Percentiles rank a stretch among this genome's conserved stretches.
These are phyloP conservation scores for Penicillium brasilianum DNA, from an alignment of 2,329 filamentous ascomycete species.

Conservation along the genomic window DNA sequence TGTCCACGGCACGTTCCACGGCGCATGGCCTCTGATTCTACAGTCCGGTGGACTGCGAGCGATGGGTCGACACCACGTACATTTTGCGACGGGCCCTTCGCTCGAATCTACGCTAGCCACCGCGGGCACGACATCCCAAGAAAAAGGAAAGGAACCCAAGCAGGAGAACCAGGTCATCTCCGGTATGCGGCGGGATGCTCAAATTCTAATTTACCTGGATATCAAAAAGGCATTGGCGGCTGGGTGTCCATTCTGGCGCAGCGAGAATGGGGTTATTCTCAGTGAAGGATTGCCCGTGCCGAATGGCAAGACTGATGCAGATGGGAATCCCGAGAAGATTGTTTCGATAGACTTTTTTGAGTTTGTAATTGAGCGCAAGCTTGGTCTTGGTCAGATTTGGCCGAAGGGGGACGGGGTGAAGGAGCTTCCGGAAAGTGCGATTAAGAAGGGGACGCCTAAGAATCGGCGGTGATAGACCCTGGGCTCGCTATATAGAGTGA, in stretches of 20 bases:
- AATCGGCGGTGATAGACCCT: constrained; percentile 6
- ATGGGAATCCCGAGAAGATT: constrained; percentile 58
- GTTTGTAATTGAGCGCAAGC: constrained; percentile 73
- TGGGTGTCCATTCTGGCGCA: constrained; percentile 74
- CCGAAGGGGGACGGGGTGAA: constrained; percentile 58
- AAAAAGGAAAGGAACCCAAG: constrained; percentile 13
- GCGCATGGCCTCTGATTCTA: constrained; percentile 76
- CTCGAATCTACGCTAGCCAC: constrained; percentile 41
- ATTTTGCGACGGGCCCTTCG: constrained; percentile 80
- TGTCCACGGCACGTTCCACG: constrained; percentile 88
- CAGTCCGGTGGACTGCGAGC: constrained; percentile 75
- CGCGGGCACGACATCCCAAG: constrained; percentile 24
- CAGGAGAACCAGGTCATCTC: constrained; percentile 63
- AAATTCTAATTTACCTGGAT: constrained; percentile 79
- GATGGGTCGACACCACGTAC: constrained; percentile 87
- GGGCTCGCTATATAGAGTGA: constrained; percentile 32
- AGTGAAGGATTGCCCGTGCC: constrained; percentile 52
- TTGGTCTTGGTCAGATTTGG: constrained; percentile 73
- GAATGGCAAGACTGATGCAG: constrained; percentile 49
- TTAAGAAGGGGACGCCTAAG: constrained; percentile 38
- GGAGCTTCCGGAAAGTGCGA: constrained; percentile 54
- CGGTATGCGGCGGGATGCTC: constrained; percentile 78
- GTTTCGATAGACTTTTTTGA: constrained; percentile 72
- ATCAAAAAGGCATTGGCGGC: constrained; percentile 67
- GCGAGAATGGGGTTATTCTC: constrained; percentile 77